Evolutionary conservation across 257 asterid genomes (phyloP).

Genomic region (Lycium ferocissimum): DNA sequence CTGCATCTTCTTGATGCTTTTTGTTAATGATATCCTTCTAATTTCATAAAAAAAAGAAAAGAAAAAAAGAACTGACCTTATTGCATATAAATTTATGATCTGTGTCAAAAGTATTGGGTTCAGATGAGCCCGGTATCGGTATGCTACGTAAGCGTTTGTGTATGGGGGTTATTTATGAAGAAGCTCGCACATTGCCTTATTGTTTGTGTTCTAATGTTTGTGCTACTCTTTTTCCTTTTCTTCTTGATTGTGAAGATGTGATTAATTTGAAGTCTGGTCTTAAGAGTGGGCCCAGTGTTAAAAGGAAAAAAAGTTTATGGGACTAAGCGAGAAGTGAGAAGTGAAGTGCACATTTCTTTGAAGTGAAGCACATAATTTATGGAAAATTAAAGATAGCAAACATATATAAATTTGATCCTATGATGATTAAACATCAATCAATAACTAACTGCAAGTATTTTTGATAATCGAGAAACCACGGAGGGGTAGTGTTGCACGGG

Average conservation of each 20-base stretch:
- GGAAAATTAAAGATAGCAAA: neutral
- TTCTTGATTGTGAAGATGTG: neutral
- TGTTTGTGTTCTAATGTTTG: conserved; percentile 23
- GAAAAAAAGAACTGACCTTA: neutral
- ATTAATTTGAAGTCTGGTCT: neutral
- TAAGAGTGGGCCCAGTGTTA: neutral
- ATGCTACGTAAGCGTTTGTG: no score
- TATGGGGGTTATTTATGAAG: neutral
- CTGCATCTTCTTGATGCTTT: neutral
- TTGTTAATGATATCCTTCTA: neutral
- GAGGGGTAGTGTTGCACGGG: neutral
- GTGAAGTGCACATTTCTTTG: neutral
- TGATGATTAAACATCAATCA: neutral
- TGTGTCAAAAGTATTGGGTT: no score
- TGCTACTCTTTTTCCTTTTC: neutral
- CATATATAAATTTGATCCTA: neutral
- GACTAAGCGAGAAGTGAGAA: neutral
- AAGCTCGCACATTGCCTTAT: conserved; percentile 4
- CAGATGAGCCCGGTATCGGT: no score
- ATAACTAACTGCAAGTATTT: neutral
- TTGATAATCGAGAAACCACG: neutral
- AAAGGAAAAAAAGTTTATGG: neutral
- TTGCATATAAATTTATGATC: no score
- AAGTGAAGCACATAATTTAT: neutral
- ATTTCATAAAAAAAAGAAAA: neutral